Conservation (phyloP, 2,329 filamentous ascomycete genomes). For the Hypomyces rosellus region DNA sequence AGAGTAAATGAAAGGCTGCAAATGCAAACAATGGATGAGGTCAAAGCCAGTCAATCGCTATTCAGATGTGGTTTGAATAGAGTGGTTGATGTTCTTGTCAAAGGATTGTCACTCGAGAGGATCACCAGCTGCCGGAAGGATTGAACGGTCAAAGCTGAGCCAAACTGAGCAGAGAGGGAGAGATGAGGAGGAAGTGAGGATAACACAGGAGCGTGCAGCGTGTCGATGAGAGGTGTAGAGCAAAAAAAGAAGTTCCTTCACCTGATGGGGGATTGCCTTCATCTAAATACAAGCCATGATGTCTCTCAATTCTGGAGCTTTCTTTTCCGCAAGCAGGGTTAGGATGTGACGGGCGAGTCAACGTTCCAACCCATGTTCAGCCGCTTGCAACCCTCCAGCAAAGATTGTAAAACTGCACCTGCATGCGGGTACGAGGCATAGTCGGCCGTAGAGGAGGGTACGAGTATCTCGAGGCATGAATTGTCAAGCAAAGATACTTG, state of each 20-base stretch:
- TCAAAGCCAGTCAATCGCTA: neutral
- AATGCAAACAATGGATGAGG: neutral
- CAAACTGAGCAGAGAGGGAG: neutral
- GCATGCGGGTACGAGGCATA: too few relatives aligned
- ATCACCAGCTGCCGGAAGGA: constrained; percentile 27
- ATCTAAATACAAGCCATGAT: constrained; percentile 10
- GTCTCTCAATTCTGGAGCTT: neutral
- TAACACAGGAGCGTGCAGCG: neutral
- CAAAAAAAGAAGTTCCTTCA: neutral
- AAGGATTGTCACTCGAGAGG: constrained; percentile 11
- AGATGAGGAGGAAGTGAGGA: constrained; percentile 6
- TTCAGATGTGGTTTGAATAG: constrained; percentile 15
- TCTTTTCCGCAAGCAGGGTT: neutral
- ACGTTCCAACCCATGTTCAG: neutral
- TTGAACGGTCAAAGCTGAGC: constrained; percentile 21
- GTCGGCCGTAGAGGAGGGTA: too few relatives aligned
- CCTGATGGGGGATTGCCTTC: constrained; percentile 1
- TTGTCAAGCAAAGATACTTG: too few relatives aligned
- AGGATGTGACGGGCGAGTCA: neutral
- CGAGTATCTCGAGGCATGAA: too few relatives aligned
- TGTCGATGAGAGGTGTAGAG: neutral
- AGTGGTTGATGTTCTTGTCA: constrained; percentile 3
- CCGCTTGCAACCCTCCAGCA: neutral
- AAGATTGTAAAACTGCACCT: neutral
- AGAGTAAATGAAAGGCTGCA: neutral